phyloP scores from a whole-genome alignment of 768 basidiomycete species.

The Xerocomus potaroensis region DNA sequence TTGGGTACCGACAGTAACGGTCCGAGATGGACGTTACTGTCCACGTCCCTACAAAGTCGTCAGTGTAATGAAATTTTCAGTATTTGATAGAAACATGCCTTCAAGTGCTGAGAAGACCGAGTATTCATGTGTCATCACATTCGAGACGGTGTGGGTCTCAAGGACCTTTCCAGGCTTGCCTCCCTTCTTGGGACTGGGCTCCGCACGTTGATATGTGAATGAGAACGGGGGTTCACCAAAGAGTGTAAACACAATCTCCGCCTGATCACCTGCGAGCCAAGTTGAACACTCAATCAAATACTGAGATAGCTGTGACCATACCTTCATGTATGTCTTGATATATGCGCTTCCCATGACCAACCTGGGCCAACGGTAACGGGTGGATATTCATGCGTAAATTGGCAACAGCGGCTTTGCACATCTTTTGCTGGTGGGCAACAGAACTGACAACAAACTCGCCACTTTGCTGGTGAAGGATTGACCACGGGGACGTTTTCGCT shows the following conservation, averaged over 20 bases:
- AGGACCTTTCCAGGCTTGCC: conserved; percentile 73
- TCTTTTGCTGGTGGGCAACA: conserved; percentile 89
- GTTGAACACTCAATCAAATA: not conserved
- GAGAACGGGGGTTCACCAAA: conserved; percentile 93
- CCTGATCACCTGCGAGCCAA: conserved; percentile 67
- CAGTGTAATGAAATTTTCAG: not conserved
- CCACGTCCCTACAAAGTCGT: conserved; percentile 67
- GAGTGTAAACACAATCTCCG: conserved; percentile 88
- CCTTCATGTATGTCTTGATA: conserved; percentile 91
- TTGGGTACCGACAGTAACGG: conserved; percentile 84
- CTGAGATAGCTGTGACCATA: conserved; percentile 13
- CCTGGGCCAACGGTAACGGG: conserved; percentile 81
- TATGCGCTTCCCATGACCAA: conserved; percentile 78
- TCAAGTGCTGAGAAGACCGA: conserved; percentile 90
- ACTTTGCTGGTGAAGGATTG: conserved; percentile 73
- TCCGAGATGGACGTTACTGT: conserved; percentile 91
- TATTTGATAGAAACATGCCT: conserved; percentile 47
- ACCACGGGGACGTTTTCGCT: conserved; percentile 77
- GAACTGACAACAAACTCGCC: conserved; percentile 86
- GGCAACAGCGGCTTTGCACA: conserved; percentile 79
- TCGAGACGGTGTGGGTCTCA: conserved; percentile 88
- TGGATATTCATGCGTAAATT: conserved; percentile 75
- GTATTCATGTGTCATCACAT: conserved; percentile 69
- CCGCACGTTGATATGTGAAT: conserved; percentile 89
- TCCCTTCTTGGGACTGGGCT: conserved; percentile 63